These are phyloP conservation scores for Millerago galiae DNA, from an alignment of 805 yeast species.

Conservation along the genomic window DNA sequence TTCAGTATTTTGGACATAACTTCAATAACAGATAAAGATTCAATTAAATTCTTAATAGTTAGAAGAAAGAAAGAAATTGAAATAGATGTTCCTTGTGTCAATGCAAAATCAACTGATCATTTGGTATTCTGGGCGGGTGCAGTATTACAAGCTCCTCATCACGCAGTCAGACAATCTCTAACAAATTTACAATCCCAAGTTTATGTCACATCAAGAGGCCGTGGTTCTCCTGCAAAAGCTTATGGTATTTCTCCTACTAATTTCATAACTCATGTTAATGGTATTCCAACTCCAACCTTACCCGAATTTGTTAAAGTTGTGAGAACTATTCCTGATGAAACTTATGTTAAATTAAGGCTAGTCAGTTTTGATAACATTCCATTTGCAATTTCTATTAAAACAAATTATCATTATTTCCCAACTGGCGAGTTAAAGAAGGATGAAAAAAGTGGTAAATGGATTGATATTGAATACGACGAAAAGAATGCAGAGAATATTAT, in stretches of 20 bases:
- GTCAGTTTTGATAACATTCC: constrained; percentile 86
- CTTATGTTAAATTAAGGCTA: constrained; percentile 73
- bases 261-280: constrained; percentile 87
- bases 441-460: constrained; percentile 43
- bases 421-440: constrained; percentile 55
- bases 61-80: constrained; percentile 63
- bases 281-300: constrained; percentile 60
- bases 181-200: constrained; percentile 72
- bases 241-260: constrained; percentile 74
- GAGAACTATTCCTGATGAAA: constrained; percentile 65
- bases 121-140: constrained; percentile 82
- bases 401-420: constrained; percentile 85
- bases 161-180: constrained; percentile 82
- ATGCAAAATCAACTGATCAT: constrained; percentile 56
- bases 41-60: constrained; percentile 54
- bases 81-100: constrained; percentile 57
- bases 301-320: constrained; percentile 62
- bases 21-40: constrained; percentile 35
- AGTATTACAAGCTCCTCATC: constrained; percentile 82
- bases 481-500: constrained; percentile 23
- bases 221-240: constrained; percentile 84
- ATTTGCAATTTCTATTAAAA: constrained; percentile 76
- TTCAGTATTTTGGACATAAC: constrained; percentile 55
- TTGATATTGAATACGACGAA: constrained; percentile 42
- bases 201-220: constrained; percentile 67